A percentile compares a stretch with the other conserved stretches of the same genome.
Conservation (phyloP, 495 filamentous ascomycete genomes). For the Cercophora newfieldiana region DNA sequence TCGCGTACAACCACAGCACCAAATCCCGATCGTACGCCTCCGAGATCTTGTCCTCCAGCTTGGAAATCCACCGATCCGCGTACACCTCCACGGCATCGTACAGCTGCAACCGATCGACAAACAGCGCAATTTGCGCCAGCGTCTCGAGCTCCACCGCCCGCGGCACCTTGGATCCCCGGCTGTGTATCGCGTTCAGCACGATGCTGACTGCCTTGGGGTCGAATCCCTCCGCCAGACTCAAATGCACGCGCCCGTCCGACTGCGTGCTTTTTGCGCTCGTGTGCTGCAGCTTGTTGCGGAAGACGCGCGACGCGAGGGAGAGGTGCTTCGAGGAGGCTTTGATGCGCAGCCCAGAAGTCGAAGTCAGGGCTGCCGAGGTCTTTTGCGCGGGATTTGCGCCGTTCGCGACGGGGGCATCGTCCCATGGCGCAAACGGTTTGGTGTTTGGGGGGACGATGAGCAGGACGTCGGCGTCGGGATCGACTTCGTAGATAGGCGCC, state of each 20-base stretch:
- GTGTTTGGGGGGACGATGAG: conserved; percentile 26
- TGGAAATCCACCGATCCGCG: conserved; percentile 45
- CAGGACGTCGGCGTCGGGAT: conserved; percentile 34
- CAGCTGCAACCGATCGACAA: conserved; percentile 55
- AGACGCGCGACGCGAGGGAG: conserved; percentile 47
- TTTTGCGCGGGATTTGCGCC: neutral
- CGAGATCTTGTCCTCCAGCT: conserved; percentile 16
- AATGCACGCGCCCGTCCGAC: conserved; percentile 44
- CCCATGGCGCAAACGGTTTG: conserved; percentile 21
- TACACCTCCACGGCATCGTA: conserved; percentile 44
- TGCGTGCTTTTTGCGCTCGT: conserved; percentile 23
- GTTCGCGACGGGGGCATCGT: neutral
- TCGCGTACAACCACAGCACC: conserved; percentile 32
- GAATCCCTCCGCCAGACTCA: conserved; percentile 37
- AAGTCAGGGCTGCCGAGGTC: neutral
- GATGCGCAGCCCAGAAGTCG: conserved; percentile 30
- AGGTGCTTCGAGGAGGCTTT: conserved; percentile 57
- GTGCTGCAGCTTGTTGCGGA: conserved; percentile 39
- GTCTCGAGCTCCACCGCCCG: conserved; percentile 41
- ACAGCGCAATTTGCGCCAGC: conserved; percentile 49
- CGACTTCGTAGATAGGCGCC: conserved; percentile 34
- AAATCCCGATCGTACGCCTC: conserved; percentile 21
- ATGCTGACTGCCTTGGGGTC: conserved; percentile 48
- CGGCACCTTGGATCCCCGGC: conserved; percentile 45
- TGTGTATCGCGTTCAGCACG: conserved; percentile 54